Conservation (phyloP, 495 filamentous ascomycete species). For the Tuber aestivum region DNA sequence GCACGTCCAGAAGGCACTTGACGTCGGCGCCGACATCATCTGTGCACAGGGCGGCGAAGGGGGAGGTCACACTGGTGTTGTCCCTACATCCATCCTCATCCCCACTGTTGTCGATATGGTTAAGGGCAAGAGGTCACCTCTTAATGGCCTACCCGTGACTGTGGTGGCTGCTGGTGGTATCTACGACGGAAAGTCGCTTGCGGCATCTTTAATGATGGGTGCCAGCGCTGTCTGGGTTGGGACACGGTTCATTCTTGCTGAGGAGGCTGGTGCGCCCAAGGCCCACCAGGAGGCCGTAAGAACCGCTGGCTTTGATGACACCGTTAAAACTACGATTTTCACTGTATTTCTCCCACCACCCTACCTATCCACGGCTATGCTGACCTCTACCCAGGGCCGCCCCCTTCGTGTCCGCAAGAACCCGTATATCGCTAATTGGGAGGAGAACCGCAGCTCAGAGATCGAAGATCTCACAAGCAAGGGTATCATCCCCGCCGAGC, state of each 20-base stretch:
- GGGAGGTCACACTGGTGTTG: conserved; percentile 85
- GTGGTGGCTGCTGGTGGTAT: conserved; percentile 92
- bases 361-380: neutral
- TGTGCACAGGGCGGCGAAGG: conserved; percentile 91
- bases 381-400: conserved; percentile 55
- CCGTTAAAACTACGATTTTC: conserved; percentile 94
- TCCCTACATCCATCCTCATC: conserved; percentile 81
- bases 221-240: conserved; percentile 93
- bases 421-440: conserved; percentile 90
- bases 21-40: conserved; percentile 81
- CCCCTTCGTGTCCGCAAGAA: conserved; percentile 91
- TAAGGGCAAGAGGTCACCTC: conserved; percentile 73
- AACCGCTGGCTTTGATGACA: conserved; percentile 88
- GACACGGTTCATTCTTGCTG: conserved; percentile 85
- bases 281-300: conserved; percentile 95
- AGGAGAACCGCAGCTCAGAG: conserved; percentile 77
- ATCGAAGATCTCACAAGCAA: conserved; percentile 85
- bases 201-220: conserved; percentile 86
- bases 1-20: conserved; percentile 90
- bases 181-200: conserved; percentile 84
- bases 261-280: conserved; percentile 89
- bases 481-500: conserved; percentile 87
- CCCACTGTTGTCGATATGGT: conserved; percentile 80
- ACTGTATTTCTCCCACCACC: conserved; percentile 52
- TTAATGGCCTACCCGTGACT: conserved; percentile 80